A percentile compares a stretch with the other conserved stretches of the same genome.
These are phyloP conservation scores for Entomortierella chlamydospora DNA, from an alignment of 192 early-diverging fungal genomes.

Conservation along the genomic window DNA sequence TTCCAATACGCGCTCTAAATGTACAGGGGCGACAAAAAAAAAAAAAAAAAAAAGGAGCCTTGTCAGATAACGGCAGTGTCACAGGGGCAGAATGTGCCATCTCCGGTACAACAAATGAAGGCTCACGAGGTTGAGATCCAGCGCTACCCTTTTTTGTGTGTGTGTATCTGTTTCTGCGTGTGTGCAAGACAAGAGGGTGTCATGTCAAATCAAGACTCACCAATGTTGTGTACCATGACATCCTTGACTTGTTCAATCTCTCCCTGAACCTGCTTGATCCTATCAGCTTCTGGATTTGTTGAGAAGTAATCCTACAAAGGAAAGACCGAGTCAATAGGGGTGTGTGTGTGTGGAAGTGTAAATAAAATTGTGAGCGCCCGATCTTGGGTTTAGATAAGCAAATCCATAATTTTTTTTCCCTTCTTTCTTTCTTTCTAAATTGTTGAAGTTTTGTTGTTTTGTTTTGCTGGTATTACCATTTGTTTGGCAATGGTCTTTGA, in stretches of 20 bases:
- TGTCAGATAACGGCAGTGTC: background rate
- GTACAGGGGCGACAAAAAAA: slow-evolving; percentile 66
- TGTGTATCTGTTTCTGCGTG: too few relatives aligned
- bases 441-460: too few relatives aligned
- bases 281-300: slow-evolving; percentile 76
- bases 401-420: too few relatives aligned
- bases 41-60: slow-evolving; percentile 8
- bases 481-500: slow-evolving; percentile 80
- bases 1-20: slow-evolving; percentile 88
- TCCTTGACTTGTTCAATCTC: slow-evolving; percentile 95
- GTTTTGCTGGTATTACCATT: too few relatives aligned
- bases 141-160: too few relatives aligned
- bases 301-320: slow-evolving; percentile 74
- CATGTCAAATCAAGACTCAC: too few relatives aligned
- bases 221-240: slow-evolving; percentile 96
- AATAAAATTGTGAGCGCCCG: background rate
- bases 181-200: too few relatives aligned
- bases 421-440: too few relatives aligned
- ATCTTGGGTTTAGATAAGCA: slow-evolving; percentile 18
- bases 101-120: too few relatives aligned
- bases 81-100: background rate
- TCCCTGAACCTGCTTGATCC: slow-evolving; percentile 83
- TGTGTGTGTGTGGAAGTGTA: too few relatives aligned
- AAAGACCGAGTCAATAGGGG: too few relatives aligned
- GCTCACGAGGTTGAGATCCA: too few relatives aligned